Evolutionary conservation across 768 basidiomycete species (phyloP).

Genomic region (Rhizopogon vesiculosus): DNA sequence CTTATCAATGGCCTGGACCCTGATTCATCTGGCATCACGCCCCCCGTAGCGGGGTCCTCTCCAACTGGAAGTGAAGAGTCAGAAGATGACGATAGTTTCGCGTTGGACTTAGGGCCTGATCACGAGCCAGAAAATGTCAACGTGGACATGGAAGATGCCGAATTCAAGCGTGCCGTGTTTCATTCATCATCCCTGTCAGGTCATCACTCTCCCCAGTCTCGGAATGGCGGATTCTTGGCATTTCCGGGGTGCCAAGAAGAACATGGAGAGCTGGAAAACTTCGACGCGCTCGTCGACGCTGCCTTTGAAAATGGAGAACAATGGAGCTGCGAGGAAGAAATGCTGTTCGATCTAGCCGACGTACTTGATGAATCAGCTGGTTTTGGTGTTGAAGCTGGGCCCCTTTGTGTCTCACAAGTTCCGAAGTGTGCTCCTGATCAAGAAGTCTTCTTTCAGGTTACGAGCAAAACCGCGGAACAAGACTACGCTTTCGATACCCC

Average conservation of each 20-base stretch:
- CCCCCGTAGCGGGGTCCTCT: constrained; percentile 6
- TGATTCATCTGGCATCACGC: constrained; percentile 13
- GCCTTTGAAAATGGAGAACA: constrained; percentile 9
- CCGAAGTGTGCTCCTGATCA: neutral
- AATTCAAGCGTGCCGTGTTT: neutral
- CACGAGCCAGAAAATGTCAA: constrained; percentile 10
- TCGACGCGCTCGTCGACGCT: neutral
- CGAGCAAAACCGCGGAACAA: neutral
- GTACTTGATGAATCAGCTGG: neutral
- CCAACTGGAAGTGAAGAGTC: constrained; percentile 10
- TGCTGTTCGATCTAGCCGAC: constrained; percentile 13
- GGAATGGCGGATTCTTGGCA: constrained; percentile 12
- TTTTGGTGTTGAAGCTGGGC: neutral
- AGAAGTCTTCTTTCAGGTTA: constrained; percentile 2
- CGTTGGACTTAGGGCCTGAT: constrained; percentile 8
- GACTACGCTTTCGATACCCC: neutral
- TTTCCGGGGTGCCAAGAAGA: neutral
- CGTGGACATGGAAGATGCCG: constrained; percentile 20
- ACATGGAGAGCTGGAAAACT: constrained; percentile 9
- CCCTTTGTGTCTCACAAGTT: neutral
- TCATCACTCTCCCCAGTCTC: constrained; percentile 8
- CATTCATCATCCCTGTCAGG: constrained; percentile 4
- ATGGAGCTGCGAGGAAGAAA: neutral
- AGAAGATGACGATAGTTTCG: constrained; percentile 1
- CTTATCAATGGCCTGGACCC: constrained; percentile 17